Percentiles rank a stretch among this genome's conserved stretches.
These are phyloP conservation scores for Coccinonectria pachysandricola DNA, from an alignment of 2,329 filamentous ascomycete genomes.

Conservation along the genomic window DNA sequence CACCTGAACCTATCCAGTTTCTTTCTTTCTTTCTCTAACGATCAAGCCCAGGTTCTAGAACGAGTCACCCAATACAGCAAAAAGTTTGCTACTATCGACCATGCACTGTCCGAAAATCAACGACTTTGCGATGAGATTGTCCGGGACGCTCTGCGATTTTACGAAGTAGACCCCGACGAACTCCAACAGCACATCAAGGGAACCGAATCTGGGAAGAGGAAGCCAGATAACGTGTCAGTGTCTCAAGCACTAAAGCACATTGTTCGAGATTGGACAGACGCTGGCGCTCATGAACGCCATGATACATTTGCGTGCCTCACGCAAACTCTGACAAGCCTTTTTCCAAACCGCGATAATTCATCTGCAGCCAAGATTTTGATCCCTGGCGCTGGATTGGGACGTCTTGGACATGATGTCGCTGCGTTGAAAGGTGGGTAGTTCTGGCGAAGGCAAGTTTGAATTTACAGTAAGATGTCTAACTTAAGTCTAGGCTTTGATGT, in stretches of 20 bases:
- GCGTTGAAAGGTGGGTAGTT: constrained; percentile 25
- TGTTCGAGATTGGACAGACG: constrained; percentile 44
- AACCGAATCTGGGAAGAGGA: constrained; percentile 25
- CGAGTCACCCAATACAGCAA: constrained; percentile 46
- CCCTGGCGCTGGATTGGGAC: constrained; percentile 42
- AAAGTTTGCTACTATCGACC: constrained; percentile 35
- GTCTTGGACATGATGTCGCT: constrained; percentile 41
- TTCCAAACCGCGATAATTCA: constrained; percentile 13
- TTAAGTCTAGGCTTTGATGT: constrained; percentile 34
- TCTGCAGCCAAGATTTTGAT: constrained; percentile 31
- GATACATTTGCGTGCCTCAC: constrained; percentile 31
- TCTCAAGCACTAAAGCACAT: constrained; percentile 46
- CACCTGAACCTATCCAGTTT: constrained; percentile 3
- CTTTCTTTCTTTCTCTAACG: constrained; percentile 1
- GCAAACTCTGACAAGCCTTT: constrained; percentile 21
- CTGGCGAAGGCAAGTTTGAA: background rate
- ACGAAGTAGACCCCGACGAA: constrained; percentile 33
- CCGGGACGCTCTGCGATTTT: constrained; percentile 33
- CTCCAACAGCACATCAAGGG: constrained; percentile 31
- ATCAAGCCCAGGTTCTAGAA: constrained; percentile 28
- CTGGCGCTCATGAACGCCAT: constrained; percentile 36
- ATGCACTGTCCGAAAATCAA: constrained; percentile 34
- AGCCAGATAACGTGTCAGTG: constrained; percentile 36
- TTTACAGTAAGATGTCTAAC: too few species aligned
- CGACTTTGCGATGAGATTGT: constrained; percentile 36